phyloP scores from a whole-genome alignment of 192 early-diverging fungal species.

The Backusella morwellensis region DNA sequence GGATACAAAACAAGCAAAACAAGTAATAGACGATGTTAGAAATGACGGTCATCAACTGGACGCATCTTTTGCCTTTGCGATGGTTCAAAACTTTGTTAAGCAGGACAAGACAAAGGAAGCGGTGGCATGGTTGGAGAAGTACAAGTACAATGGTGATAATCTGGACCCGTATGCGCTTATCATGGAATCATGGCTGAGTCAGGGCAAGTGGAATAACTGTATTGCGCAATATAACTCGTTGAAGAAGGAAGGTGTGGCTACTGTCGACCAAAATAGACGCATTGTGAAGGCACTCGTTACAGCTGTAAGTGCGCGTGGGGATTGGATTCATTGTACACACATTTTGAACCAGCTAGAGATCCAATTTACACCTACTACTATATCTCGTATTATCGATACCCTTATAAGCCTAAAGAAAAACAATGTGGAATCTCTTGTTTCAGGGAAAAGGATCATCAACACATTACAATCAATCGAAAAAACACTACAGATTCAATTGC shows the following conservation, averaged over 20 bases:
- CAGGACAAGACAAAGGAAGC: neutral
- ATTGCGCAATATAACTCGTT: neutral
- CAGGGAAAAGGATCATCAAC: constrained; percentile 7
- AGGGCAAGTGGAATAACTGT: neutral
- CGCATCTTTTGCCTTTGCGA: neutral
- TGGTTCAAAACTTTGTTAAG: neutral
- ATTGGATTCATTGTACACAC: constrained; percentile 9
- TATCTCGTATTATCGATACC: constrained; percentile 3
- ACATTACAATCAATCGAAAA: constrained; percentile 15
- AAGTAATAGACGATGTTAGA: neutral
- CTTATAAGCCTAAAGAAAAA: neutral
- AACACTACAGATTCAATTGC: neutral
- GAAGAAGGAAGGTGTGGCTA: neutral
- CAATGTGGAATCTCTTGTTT: neutral
- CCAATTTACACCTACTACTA: constrained; percentile 1
- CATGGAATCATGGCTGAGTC: constrained; percentile 3
- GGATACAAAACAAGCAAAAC: neutral
- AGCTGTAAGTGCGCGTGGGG: neutral
- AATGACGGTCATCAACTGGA: neutral
- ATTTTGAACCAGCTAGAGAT: neutral
- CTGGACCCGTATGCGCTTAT: constrained; percentile 1
- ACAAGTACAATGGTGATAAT: neutral
- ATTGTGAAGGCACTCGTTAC: constrained; percentile 10
- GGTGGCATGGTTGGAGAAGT: neutral
- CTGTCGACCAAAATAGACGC: neutral